Conservation (phyloP, 2,329 filamentous ascomycete species). For the Alternaria gaisen region DNA sequence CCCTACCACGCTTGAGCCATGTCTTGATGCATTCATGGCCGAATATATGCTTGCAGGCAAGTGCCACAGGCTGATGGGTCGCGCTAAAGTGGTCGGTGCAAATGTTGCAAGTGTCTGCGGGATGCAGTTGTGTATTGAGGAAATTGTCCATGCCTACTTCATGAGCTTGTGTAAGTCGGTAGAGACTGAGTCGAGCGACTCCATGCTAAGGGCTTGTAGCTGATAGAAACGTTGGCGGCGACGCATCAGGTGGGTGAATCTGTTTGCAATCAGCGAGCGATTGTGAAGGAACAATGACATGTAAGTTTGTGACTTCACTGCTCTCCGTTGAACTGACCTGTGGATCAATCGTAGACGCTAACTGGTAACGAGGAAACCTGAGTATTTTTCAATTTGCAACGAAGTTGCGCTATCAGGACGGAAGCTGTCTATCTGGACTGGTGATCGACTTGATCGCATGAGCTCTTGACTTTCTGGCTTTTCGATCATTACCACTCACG, state of each 20-base stretch:
- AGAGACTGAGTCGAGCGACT: not conserved
- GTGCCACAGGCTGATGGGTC: constrained; percentile 38
- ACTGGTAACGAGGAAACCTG: not conserved
- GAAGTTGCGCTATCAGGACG: not conserved
- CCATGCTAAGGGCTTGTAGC: not conserved
- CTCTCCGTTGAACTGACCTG: not conserved
- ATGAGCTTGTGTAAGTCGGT: not conserved
- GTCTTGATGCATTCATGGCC: constrained; percentile 40
- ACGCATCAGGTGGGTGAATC: not conserved
- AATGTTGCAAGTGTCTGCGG: constrained; percentile 38
- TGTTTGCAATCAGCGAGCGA: constrained; percentile 5
- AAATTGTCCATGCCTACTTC: constrained; percentile 35
- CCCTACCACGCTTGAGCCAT: constrained; percentile 37
- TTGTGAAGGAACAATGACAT: constrained; percentile 3
- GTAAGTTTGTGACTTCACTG: constrained; percentile 8
- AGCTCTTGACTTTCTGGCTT: not conserved
- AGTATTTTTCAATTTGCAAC: not conserved
- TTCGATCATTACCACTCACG: not conserved
- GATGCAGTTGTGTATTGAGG: constrained; percentile 35
- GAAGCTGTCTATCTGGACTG: not conserved
- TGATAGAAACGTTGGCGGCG: not conserved
- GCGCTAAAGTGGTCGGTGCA: constrained; percentile 40
- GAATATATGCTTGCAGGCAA: constrained; percentile 46
- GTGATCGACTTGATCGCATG: not conserved
- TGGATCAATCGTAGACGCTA: not conserved